These are phyloP conservation scores for Mucor ambiguus DNA, from an alignment of 371 early-diverging fungal genomes.

Conservation along the genomic window DNA sequence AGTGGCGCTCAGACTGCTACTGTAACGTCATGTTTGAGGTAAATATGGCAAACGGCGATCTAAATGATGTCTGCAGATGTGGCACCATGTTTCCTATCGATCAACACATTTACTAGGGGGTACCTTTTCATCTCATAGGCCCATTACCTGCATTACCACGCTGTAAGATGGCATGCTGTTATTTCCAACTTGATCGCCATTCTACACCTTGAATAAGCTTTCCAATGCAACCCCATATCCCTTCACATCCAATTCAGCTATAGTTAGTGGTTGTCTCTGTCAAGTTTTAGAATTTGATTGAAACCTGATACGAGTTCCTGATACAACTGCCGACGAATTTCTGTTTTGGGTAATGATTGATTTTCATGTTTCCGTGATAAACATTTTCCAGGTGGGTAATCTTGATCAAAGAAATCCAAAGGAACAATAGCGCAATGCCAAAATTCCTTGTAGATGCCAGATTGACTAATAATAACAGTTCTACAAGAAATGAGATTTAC, in stretches of 20 bases:
- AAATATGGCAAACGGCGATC: not conserved
- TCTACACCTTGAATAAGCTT: not conserved
- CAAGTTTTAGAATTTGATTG: not conserved
- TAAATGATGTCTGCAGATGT: not conserved
- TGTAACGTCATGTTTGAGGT: not conserved
- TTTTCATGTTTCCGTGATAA: not conserved
- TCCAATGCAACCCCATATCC: not conserved
- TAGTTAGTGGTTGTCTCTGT: not conserved
- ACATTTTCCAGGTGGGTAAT: not conserved
- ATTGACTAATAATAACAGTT: not conserved
- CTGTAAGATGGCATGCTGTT: not conserved
- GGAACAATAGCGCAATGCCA: not conserved
- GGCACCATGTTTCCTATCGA: constrained; percentile 6
- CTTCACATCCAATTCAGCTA: not conserved
- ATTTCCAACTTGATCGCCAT: not conserved
- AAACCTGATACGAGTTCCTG: not conserved
- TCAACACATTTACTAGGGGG: not conserved
- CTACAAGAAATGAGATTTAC: not conserved
- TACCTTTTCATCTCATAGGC: not conserved
- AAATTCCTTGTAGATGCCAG: not conserved
- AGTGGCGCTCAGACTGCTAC: not conserved
- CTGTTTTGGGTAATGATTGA: not conserved
- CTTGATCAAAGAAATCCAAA: not conserved
- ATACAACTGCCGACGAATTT: not conserved
- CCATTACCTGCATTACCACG: not conserved